Evolutionary conservation across 495 filamentous ascomycete genomes (phyloP), one percentile per base, ranked within the genome.

Genomic region (Penicillium paxilli): DNA sequence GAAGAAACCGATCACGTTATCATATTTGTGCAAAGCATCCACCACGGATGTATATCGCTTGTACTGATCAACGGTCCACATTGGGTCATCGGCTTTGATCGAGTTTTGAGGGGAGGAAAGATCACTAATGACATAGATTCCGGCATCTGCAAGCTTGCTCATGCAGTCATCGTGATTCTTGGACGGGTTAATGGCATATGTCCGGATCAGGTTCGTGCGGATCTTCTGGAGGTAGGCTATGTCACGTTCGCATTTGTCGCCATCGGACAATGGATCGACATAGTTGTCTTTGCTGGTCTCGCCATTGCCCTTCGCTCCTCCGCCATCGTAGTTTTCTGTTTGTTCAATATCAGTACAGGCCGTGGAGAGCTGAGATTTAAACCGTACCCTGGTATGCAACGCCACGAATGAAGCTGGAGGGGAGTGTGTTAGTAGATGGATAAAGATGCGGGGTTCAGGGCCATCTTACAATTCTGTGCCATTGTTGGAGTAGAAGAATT

Each of bases 91-190:
- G 38, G 91, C 85, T 73, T 88, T 87, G 79, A 98, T 95, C 20
- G 93, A 96, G 25, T 80, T 57, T n/a, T 71, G 70, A 2, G 93
- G 93, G 58, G 92, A 85, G 24, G 87, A 88, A 52, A 98, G 74
- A 72, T 97, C 93, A 49, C 89, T 83, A 59, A 98, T 84, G 42
- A 98, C 84, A 67, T 98, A 98, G 68, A 98, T 98, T 51, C 90
- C 93, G 47, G 87, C 89, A 53, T 88, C 83, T 12, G 85, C 78
- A 12, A 98, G 78, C 59, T 90, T 67, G 49, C 80, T 70, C 92
- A 98, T 96, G 74, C 92, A 96, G 5, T 71, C 73, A 20, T 73
- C 74, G 72, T 98, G 93, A 68, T 95, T 79, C 45, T 74, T 64
- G 1, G 76, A 81, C 6, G 93, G 88, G 70, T 98, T 84, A 60